These are phyloP conservation scores for Ceratobasidium sp. DNA, from an alignment of 1,284 basidiomycete genomes.

Conservation along the genomic window DNA sequence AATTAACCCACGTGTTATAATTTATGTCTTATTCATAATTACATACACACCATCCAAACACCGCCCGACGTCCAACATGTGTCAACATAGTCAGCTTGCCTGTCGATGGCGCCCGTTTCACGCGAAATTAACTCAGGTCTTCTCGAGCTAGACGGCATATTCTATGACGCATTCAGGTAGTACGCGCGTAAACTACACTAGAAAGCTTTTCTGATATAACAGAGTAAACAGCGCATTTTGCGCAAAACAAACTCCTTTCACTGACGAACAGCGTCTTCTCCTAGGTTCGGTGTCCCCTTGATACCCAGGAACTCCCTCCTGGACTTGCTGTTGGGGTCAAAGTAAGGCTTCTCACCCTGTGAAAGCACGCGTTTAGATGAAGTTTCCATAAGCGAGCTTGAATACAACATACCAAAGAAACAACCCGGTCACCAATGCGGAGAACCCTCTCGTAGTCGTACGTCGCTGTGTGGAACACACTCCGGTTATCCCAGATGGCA, in stretches of 20 bases:
- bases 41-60: slow-evolving; percentile 24
- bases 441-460: slow-evolving; percentile 63
- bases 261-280: slow-evolving; percentile 14
- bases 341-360: slow-evolving; percentile 69
- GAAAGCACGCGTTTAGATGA: background rate
- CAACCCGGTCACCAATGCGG: slow-evolving; percentile 68
- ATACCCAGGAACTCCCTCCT: slow-evolving; percentile 60
- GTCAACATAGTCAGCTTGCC: background rate
- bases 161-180: background rate
- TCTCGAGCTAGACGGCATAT: too few relatives aligned
- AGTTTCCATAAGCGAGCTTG: background rate
- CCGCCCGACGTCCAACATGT: slow-evolving; percentile 1
- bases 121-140: background rate
- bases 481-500: slow-evolving; percentile 62
- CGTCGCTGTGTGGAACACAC: slow-evolving; percentile 65
- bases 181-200: background rate
- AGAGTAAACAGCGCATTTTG: background rate
- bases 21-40: slow-evolving; percentile 2
- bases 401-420: slow-evolving; percentile 58
- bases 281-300: slow-evolving; percentile 15
- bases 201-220: background rate
- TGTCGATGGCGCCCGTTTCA: background rate
- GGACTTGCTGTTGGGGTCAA: slow-evolving; percentile 64
- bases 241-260: background rate
- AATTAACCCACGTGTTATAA: slow-evolving; percentile 24